Percentiles rank a stretch among this genome's conserved stretches.
These are phyloP conservation scores for Phytophthora multivora DNA, from an alignment of 352 stramenopile genomes.

Conservation along the genomic window DNA sequence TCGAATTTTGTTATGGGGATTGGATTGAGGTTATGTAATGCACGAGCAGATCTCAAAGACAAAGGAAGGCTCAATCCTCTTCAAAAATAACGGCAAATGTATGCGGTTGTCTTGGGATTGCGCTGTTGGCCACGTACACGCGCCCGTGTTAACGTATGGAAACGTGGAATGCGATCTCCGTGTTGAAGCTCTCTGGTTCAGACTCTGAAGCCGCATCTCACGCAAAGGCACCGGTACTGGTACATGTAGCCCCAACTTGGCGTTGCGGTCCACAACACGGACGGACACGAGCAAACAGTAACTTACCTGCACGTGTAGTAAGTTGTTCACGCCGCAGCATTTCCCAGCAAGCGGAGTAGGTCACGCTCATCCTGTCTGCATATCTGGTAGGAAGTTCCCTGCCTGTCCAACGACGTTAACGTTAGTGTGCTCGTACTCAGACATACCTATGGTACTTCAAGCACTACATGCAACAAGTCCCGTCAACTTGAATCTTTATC, in stretches of 20 bases:
- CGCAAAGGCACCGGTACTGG: too few relatives aligned
- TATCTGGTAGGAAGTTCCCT: neutral
- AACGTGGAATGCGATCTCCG: neutral
- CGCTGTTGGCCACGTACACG: neutral
- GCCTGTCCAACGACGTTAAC: neutral
- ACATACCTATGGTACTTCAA: too few relatives aligned
- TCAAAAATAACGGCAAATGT: neutral
- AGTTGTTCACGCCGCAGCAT: neutral
- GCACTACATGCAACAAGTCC: too few relatives aligned
- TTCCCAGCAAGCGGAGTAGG: too few relatives aligned
- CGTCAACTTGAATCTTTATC: too few relatives aligned
- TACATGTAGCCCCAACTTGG: too few relatives aligned
- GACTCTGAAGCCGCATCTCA: neutral
- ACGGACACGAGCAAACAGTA: too few relatives aligned
- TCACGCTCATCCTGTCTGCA: neutral
- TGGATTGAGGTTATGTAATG: conserved; percentile 19
- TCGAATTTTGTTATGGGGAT: conserved; percentile 28
- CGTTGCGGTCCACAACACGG: too few relatives aligned
- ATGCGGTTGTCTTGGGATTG: neutral
- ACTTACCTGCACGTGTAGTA: neutral
- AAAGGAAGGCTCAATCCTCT: conserved; percentile 6
- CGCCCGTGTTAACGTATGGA: conserved; percentile 1
- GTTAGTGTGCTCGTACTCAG: neutral
- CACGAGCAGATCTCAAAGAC: conserved; percentile 19
- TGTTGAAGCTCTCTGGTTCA: neutral